Conservation (phyloP, 208 protist species). For the Endotrypanum monterogeii region DNA sequence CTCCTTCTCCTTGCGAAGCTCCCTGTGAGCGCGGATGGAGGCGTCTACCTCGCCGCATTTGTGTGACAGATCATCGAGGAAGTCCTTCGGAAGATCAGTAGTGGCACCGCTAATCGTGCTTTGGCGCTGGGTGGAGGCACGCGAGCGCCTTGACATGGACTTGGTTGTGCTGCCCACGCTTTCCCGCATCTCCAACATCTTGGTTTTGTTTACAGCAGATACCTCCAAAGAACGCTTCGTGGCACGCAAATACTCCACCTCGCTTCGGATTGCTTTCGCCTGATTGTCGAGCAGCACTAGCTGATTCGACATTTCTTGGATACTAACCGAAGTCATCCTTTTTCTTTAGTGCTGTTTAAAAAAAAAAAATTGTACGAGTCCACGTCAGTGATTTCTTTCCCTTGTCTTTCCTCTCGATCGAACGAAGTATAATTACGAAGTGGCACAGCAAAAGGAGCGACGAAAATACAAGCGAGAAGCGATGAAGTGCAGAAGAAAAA, state of each 20-base stretch:
- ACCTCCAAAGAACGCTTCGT: constrained; percentile 48
- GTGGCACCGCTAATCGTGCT: background rate
- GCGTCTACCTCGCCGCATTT: constrained; percentile 49
- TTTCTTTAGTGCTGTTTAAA: background rate
- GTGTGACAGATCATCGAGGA: constrained; percentile 53
- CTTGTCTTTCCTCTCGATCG: background rate
- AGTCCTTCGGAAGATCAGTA: constrained; percentile 46
- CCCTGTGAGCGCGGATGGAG: constrained; percentile 31
- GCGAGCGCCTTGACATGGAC: constrained; percentile 26
- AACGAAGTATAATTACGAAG: background rate
- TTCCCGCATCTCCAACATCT: constrained; percentile 35
- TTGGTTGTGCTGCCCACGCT: constrained; percentile 25
- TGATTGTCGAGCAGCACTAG: constrained; percentile 58
- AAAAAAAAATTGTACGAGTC: no score
- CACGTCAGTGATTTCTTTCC: background rate
- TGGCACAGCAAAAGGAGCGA: background rate
- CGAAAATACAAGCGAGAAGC: background rate
- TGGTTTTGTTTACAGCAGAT: constrained; percentile 25
- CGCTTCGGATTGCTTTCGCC: constrained; percentile 58
- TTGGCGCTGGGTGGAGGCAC: constrained; percentile 8
- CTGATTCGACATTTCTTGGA: constrained; percentile 46
- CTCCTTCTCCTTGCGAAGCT: constrained; percentile 42
- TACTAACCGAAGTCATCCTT: constrained; percentile 22
- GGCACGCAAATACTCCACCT: constrained; percentile 60
- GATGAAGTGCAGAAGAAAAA: background rate